phyloP scores from a whole-genome alignment of 495 filamentous ascomycete genomes.

The Aspergillus panamensis region DNA sequence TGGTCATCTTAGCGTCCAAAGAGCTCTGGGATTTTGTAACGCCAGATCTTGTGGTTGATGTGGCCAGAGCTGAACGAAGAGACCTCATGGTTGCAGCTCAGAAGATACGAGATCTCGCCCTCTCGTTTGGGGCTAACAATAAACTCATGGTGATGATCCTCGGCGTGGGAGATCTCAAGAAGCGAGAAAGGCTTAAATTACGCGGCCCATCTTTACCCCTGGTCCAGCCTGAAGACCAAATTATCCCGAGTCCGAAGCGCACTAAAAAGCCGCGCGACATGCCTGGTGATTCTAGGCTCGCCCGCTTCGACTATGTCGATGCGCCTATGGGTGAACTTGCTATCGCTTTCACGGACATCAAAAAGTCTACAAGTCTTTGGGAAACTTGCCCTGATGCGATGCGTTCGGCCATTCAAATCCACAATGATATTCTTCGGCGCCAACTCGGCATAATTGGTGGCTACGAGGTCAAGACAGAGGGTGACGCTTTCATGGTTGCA shows the following conservation, averaged over 20 bases:
- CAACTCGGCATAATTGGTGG: conserved; percentile 91
- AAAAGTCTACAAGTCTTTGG: conserved; percentile 96
- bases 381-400: conserved; percentile 92
- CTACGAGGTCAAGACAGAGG: conserved; percentile 99
- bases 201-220: conserved; percentile 74
- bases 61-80: conserved; percentile 73
- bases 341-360: conserved; percentile 99
- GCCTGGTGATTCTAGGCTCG: conserved; percentile 74
- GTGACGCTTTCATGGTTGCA: conserved; percentile 98
- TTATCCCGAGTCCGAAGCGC: conserved; percentile 56
- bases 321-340: conserved; percentile 85
- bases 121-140: conserved; percentile 84
- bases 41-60: conserved; percentile 85
- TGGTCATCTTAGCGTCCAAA: conserved; percentile 83
- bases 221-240: conserved; percentile 64
- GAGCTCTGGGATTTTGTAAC: conserved; percentile 94
- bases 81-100: conserved; percentile 97
- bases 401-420: conserved; percentile 90
- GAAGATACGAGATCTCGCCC: conserved; percentile 90
- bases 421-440: conserved; percentile 92
- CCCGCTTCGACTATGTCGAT: conserved; percentile 84
- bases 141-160: conserved; percentile 99
- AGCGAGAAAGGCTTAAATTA: conserved; percentile 67
- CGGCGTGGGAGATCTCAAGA: conserved; percentile 84
- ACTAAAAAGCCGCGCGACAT: conserved; percentile 64